Base-by-base conservation (phyloP, 495 filamentous ascomycete species). In the Aspergillus sclerotioniger region DNA sequence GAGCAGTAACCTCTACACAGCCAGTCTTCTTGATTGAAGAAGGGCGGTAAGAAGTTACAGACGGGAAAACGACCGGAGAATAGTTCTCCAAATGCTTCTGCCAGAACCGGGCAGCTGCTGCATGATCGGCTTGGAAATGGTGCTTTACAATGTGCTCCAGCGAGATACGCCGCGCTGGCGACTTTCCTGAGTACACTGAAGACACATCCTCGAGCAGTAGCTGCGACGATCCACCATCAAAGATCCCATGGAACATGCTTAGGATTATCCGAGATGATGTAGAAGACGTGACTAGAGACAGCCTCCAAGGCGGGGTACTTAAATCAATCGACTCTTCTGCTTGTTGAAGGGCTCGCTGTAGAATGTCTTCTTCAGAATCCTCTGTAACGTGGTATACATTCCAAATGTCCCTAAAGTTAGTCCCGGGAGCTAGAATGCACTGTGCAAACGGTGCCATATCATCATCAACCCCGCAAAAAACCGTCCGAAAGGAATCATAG, bases 211-310 rank as follows among this genome's bases (percentile, higher is more conserved):
- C 71, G 61, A 91, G 86, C 10, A 94, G 69, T 8, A 89, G 74
- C 13, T 75, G 70, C 12, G 92, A 71, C 8, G 88, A 91, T 76
- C 82, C 87, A 8, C 90, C 90, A 65, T 94, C 90, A 60, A 92
- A 92, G 35, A 92, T 76, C 0, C 88, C 89, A 67, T 94, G 90
- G 3, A 90, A 80, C 48, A 92, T 84, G 12, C 89, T 91, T 17
- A 92, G 65, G 1, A 90, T 66, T 4, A 91, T 62, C 0, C 77
- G 55, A 2, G 55, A 62, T 6, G 57, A 58, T 0, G 51, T 44
- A 6, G 56, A 47, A 8, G 67, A 64, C 13, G 61, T 45, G n/a
- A 80, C 47, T 8, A 83, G 47, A n/a, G 73, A 62, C 41, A 83
- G 48, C 46, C 57, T 65, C 59, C 61, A 69, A 8, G 63, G 61